Conservation (phyloP, 108 stramenopile genomes). For the Pseudonitzschia multistriata region DNA sequence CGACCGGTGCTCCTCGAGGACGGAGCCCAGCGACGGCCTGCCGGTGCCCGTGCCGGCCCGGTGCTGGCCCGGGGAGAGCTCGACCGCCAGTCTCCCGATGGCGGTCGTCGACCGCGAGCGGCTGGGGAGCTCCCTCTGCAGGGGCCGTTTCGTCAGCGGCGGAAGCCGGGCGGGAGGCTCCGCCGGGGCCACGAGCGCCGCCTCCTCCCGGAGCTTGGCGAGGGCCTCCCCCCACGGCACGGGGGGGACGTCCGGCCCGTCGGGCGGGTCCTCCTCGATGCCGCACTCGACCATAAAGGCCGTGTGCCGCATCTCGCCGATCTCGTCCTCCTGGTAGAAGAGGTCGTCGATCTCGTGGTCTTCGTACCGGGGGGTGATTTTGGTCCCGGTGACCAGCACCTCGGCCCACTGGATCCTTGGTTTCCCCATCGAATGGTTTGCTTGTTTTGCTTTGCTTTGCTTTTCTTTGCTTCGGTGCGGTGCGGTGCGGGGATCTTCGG, state of each 20-base stretch:
- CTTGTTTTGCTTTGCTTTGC: too few relatives aligned
- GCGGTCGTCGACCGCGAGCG: slow-evolving; percentile 10
- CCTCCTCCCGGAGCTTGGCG: not conserved
- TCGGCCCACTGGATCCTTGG: slow-evolving; percentile 1
- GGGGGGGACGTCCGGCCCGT: slow-evolving; percentile 40
- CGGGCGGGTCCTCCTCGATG: slow-evolving; percentile 40
- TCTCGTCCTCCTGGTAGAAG: slow-evolving; percentile 47
- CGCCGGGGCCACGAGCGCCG: not conserved
- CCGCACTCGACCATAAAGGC: slow-evolving; percentile 47
- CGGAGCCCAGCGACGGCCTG: not conserved
- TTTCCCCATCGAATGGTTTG: slow-evolving; percentile 1
- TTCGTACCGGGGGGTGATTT: slow-evolving; percentile 26
- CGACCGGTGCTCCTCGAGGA: not conserved
- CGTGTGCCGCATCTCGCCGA: slow-evolving; percentile 43
- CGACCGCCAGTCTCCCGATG: not conserved
- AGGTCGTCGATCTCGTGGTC: slow-evolving; percentile 38
- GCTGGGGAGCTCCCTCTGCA: too few relatives aligned
- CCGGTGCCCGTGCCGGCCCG: not conserved
- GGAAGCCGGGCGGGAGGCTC: too few relatives aligned
- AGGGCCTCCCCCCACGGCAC: slow-evolving; percentile 28
- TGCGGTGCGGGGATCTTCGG: not conserved
- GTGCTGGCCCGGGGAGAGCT: not conserved
- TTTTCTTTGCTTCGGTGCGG: too few relatives aligned
- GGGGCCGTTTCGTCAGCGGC: not conserved
- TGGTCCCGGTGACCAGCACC: not conserved